Base-by-base conservation (phyloP, 305 asterid genomes). In the Andrographis paniculata region DNA sequence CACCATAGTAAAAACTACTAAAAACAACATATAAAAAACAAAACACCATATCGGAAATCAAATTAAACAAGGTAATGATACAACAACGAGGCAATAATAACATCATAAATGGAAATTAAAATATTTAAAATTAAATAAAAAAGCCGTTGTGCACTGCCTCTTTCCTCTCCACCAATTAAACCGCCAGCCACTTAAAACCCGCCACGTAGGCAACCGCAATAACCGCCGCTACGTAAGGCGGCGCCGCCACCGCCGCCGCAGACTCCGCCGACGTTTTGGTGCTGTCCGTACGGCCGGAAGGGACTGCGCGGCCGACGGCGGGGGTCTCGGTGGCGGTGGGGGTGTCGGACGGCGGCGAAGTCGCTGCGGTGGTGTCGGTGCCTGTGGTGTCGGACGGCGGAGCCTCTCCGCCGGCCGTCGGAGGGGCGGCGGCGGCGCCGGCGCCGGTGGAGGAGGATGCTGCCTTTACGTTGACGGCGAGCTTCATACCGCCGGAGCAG, bases 401-500 rank as follows among this genome's bases (percentile, higher is more conserved):
- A 20, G 71, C 19, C 7, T 70, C 20, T 13, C 65, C 23, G 24
- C 73, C 17, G 13, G 78, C 5, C 9, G 80, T 50, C 0, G 84
- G 2, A 10, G 62, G n/a, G n/a, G n/a, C n/a, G n/a, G n/a, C n/a
- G n/a, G n/a, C n/a, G n/a, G n/a, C n/a, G n/a, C n/a, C n/a, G n/a
- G n/a, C n/a, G n/a, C n/a, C 30, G 15, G 66, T 54, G 40, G 63
- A 27, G 0, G 49, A 30, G 14, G 59, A 40, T 0, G 62, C 19
- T 2, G 72, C 38, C 2, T 62, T 41, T 7, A 20, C 94, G 11
- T 74, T 68, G 58, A 86, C 71, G 6, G 81, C 17, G 0, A 91
- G 67, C 74, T 78, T 91, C 98, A 91, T 91, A 30, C 98, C 98
- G 14, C 84, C 74, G 63, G 64, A 18, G 40, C 98, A 91, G 42